phyloP scores from a whole-genome alignment of 805 yeast species.

The Hanseniaspora meyeri region DNA sequence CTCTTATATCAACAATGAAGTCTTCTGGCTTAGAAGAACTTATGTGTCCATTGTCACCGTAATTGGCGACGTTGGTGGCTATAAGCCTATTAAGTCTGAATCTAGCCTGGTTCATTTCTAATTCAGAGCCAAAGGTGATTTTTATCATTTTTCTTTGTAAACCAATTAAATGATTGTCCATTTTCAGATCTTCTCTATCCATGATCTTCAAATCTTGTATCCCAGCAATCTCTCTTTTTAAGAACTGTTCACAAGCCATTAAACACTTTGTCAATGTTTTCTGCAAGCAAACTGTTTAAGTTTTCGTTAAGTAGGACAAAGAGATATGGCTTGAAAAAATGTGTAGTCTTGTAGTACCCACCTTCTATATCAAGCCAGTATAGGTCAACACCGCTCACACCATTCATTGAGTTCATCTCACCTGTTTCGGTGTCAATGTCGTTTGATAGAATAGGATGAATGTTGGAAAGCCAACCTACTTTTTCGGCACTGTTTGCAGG shows the following conservation, averaged over 20 bases:
- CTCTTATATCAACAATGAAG: constrained; percentile 65
- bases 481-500: constrained; percentile 51
- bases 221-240: constrained; percentile 39
- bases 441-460: constrained; percentile 75
- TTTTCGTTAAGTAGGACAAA: constrained; percentile 42
- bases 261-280: constrained; percentile 17
- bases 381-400: constrained; percentile 81
- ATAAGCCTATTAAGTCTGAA: constrained; percentile 50
- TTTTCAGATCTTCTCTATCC: constrained; percentile 62
- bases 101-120: constrained; percentile 66
- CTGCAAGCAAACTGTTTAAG: background rate
- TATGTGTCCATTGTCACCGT: constrained; percentile 51
- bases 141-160: constrained; percentile 50
- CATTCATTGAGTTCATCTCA: constrained; percentile 28
- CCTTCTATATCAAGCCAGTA: constrained; percentile 95
- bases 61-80: constrained; percentile 28
- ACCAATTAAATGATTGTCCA: constrained; percentile 82
- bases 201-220: constrained; percentile 20
- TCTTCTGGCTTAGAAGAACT: constrained; percentile 34
- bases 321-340: constrained; percentile 75
- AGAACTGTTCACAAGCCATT: constrained; percentile 75
- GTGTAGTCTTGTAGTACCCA: constrained; percentile 79
- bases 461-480: constrained; percentile 85
- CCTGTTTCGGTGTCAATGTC: constrained; percentile 28
- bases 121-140: constrained; percentile 60